Base-by-base conservation (phyloP, 306 rosid species). In the Arachis hypogaea region DNA sequence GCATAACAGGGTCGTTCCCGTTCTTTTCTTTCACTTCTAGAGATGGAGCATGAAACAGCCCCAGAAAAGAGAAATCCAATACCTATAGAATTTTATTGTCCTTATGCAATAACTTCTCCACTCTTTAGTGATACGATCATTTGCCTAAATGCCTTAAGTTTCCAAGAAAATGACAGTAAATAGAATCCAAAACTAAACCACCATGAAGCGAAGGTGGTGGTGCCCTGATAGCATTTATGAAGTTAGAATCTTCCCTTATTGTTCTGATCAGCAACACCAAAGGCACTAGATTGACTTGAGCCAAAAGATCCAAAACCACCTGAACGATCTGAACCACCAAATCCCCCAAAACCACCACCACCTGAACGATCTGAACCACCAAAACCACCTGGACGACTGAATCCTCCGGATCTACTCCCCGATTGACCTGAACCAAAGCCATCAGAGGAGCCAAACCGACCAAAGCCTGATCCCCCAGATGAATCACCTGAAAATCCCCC, bases 361-460 rank as follows among this genome's bases (percentile, higher is more conserved):
- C 6, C 58, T 12, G 29, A 52, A 52, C 58, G 8, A 14, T 22
- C 58, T n/a, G 7, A 52, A 33, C 78, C 67, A 16, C 73, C 77
- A 43, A 60, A 36, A 6, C 86, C 82, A 73, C 84, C 74, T 3
- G 77, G 44, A 8, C 77, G 69, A 43, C 44, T 70, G 6, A 68
- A 80, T 41, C 80, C 82, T 3, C 94, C 87, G 11, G 79, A 82
- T 75, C 85, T 83, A 66, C 63, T 22, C 6, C 85, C 71, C 47
- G 90, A 81, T 44, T 83, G 75, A 71, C 84, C 65, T 2, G 77
- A 84, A 40, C 83, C 83, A 63, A 76, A 72, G 67, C 86, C 75
- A 63, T 92, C 85, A 56, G 67, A 87, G 29, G 81, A 71, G 58
- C 97, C 92, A 63, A 47, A 63, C n/a, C 86, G 81, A 28, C 82